These are phyloP conservation scores for Phymatotrichopsis omnivora DNA, from an alignment of 2,329 filamentous ascomycete genomes.

Conservation along the genomic window DNA sequence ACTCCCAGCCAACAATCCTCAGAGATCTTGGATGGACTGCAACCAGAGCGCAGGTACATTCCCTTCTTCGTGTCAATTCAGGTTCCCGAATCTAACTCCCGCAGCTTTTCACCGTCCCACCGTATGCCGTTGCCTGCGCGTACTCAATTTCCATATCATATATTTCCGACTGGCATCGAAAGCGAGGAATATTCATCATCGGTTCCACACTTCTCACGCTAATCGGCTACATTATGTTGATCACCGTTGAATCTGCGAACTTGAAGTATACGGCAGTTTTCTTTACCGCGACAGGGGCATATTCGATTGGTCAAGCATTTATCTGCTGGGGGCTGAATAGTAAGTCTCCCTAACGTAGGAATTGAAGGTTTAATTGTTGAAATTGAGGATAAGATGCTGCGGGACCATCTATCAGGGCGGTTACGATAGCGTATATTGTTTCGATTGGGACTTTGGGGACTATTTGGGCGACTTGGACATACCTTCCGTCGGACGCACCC, in stretches of 20 bases:
- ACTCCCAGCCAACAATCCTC: constrained; percentile 40
- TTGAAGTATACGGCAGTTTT: constrained; percentile 46
- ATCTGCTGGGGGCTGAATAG: constrained; percentile 51
- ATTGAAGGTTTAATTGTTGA: constrained; percentile 24
- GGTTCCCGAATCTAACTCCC: constrained; percentile 11
- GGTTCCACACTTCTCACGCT: constrained; percentile 36
- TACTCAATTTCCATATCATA: constrained; percentile 31
- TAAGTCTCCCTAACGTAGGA: constrained; percentile 25
- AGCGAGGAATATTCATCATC: constrained; percentile 31
- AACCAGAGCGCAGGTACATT: constrained; percentile 36
- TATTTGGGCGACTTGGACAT: constrained; percentile 50
- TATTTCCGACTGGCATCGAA: constrained; percentile 32
- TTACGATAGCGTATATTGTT: constrained; percentile 47
- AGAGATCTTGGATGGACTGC: constrained; percentile 45
- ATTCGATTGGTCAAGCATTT: constrained; percentile 49
- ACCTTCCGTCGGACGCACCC: constrained; percentile 41
- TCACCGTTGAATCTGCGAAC: constrained; percentile 38
- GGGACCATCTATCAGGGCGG: constrained; percentile 47
- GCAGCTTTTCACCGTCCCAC: constrained; percentile 34
- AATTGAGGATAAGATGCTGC: constrained; percentile 39
- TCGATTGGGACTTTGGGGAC: constrained; percentile 48
- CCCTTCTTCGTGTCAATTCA: constrained; percentile 11
- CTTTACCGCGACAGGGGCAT: constrained; percentile 47
- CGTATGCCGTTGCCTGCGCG: constrained; percentile 31
- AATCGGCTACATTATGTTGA: constrained; percentile 45